phyloP scores from a whole-genome alignment of 2,329 filamentous ascomycete genomes.

The Cladosporium sp. region DNA sequence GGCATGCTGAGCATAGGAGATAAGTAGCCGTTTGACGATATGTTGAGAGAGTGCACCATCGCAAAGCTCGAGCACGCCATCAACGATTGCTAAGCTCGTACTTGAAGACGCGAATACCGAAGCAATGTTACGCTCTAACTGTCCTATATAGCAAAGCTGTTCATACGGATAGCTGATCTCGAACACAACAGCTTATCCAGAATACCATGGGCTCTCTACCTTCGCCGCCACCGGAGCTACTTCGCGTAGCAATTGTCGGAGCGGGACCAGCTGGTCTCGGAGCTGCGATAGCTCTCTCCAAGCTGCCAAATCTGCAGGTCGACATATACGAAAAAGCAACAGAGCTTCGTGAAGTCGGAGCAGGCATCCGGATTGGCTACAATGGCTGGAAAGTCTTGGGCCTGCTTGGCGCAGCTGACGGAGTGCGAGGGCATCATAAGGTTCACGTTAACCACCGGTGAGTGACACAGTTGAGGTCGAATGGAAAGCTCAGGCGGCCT shows the following conservation, averaged over 20 bases:
- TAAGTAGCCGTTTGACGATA: background rate
- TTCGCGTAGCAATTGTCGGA: constrained; percentile 42
- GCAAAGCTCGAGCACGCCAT: constrained; percentile 10
- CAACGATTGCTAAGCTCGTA: constrained; percentile 2
- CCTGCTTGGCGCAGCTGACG: constrained; percentile 47
- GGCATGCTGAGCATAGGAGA: background rate
- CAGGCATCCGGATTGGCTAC: constrained; percentile 50
- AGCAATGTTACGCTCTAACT: background rate
- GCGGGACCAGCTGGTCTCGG: constrained; percentile 45
- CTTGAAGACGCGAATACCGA: background rate
- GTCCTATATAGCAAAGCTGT: background rate
- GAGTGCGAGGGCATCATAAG: constrained; percentile 33
- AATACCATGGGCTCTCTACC: background rate
- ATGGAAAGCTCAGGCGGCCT: background rate
- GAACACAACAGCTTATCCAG: background rate
- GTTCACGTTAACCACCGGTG: constrained; percentile 25
- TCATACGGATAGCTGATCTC: background rate
- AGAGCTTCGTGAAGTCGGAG: constrained; percentile 51
- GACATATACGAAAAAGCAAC: constrained; percentile 50
- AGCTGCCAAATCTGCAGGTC: constrained; percentile 46
- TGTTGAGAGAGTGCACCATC: background rate
- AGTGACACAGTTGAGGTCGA: background rate
- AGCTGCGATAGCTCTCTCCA: constrained; percentile 49
- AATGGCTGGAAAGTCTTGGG: constrained; percentile 54
- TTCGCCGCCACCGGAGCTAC: constrained; percentile 4